Percentiles rank a stretch among this genome's conserved stretches.
Conservation (phyloP, 768 basidiomycete species). For the Mycena latifolia region DNA sequence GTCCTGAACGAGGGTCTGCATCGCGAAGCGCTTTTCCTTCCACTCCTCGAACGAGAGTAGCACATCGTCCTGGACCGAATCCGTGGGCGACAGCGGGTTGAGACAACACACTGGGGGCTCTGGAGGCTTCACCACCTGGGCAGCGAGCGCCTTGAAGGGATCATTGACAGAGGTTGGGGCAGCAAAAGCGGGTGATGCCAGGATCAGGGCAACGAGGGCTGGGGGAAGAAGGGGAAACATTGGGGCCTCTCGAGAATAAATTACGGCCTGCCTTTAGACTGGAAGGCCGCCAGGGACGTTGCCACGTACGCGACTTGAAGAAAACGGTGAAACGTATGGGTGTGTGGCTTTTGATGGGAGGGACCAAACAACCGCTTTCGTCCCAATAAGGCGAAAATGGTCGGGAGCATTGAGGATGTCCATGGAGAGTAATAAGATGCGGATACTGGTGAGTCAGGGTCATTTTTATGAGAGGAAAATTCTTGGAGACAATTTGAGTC, state of each 20-base stretch:
- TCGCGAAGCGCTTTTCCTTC: slow-evolving; percentile 75
- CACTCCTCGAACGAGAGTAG: slow-evolving; percentile 90
- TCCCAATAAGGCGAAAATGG: slow-evolving; percentile 29
- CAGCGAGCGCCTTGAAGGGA: slow-evolving; percentile 69
- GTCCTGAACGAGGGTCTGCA: slow-evolving; percentile 49
- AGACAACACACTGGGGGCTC: slow-evolving; percentile 79
- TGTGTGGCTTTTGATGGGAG: background rate
- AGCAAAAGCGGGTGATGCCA: slow-evolving; percentile 43
- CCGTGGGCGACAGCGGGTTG: slow-evolving; percentile 61
- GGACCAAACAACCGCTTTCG: slow-evolving; percentile 20
- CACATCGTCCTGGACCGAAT: slow-evolving; percentile 69
- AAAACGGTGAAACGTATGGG: background rate
- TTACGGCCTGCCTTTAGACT: slow-evolving; percentile 1
- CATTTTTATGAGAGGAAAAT: too few species aligned
- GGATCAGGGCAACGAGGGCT: slow-evolving; percentile 18
- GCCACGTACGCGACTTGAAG: slow-evolving; percentile 28
- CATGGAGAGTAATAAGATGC: too few species aligned
- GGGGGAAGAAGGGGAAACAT: slow-evolving; percentile 30
- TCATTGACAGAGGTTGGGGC: slow-evolving; percentile 60
- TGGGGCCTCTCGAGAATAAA: slow-evolving; percentile 8
- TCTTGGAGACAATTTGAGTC: too few species aligned
- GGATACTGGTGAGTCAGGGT: too few species aligned
- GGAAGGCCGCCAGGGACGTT: background rate
- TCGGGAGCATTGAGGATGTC: too few species aligned
- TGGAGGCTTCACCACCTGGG: slow-evolving; percentile 60